Evolutionary conservation across 352 stramenopile species (phyloP).

Genomic region (Achlya hypogyna): DNA sequence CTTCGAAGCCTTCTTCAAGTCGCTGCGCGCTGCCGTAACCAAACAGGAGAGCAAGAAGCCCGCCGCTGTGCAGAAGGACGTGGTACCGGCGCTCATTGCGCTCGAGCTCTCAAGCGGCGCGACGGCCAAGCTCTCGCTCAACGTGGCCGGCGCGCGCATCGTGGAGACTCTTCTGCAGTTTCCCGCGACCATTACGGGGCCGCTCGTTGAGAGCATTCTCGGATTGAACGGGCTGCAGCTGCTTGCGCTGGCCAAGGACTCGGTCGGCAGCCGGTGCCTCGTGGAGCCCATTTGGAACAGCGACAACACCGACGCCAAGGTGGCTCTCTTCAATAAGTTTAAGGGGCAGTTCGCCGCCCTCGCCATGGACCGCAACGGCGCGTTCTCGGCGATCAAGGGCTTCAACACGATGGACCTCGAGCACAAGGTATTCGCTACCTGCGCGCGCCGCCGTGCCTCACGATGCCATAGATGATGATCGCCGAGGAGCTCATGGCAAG

Average conservation of each 20-base stretch:
- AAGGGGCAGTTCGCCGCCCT: conserved; percentile 58
- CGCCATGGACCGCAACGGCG: conserved; percentile 60
- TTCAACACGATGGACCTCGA: conserved; percentile 48
- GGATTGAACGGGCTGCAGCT: conserved; percentile 57
- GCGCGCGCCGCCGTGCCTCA: not conserved
- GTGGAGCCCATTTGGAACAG: conserved; percentile 75
- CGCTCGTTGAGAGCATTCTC: conserved; percentile 47
- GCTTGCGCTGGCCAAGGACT: conserved; percentile 64
- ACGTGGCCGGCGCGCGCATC: conserved; percentile 71
- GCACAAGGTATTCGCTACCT: conserved; percentile 33
- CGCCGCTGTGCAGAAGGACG: conserved; percentile 46
- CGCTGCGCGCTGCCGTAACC: conserved; percentile 46
- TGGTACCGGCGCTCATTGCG: conserved; percentile 52
- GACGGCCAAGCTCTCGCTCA: conserved; percentile 46
- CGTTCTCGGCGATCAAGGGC: conserved; percentile 80
- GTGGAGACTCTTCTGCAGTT: conserved; percentile 61
- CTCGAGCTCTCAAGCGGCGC: conserved; percentile 46
- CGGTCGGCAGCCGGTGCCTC: conserved; percentile 63
- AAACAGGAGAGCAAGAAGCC: conserved; percentile 80
- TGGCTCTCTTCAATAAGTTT: conserved; percentile 60
- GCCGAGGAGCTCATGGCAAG: conserved; percentile 58
- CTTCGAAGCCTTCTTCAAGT: conserved; percentile 39
- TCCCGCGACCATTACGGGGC: conserved; percentile 36
- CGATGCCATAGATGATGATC: conserved; percentile 27
- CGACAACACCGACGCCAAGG: conserved; percentile 34